These are phyloP conservation scores for Aspergillus sparsus DNA, from an alignment of 495 filamentous ascomycete genomes.

Conservation along the genomic window DNA sequence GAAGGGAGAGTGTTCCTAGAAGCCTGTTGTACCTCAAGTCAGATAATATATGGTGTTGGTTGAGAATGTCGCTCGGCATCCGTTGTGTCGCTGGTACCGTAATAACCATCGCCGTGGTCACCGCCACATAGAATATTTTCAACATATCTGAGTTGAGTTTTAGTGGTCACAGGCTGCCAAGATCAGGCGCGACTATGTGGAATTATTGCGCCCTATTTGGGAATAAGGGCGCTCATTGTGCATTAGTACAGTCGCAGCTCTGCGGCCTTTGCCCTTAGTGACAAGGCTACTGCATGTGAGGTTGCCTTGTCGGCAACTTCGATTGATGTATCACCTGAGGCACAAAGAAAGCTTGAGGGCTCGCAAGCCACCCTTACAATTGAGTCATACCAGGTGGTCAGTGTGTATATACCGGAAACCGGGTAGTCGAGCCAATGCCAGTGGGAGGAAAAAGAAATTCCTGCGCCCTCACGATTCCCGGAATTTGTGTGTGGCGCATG, in stretches of 20 bases:
- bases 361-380: neutral
- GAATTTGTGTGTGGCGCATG: constrained; percentile 15
- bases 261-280: constrained; percentile 16
- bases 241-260: constrained; percentile 23
- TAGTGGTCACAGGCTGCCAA: neutral
- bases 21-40: too few species aligned
- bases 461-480: constrained; percentile 14
- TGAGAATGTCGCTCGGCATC: too few species aligned
- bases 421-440: neutral
- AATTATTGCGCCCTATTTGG: constrained; percentile 10
- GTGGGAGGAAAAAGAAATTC: neutral
- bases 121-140: neutral
- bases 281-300: constrained; percentile 27
- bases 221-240: constrained; percentile 16
- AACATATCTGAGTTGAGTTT: neutral
- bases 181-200: constrained; percentile 9
- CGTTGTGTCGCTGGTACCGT: neutral
- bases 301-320: constrained; percentile 25
- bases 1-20: too few species aligned
- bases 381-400: constrained; percentile 4
- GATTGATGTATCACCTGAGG: constrained; percentile 27
- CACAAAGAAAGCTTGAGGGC: constrained; percentile 7
- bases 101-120: neutral
- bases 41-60: too few species aligned
- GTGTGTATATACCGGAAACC: neutral